Base-by-base conservation (phyloP, 2,329 filamentous ascomycete genomes). In the Xylariaceae sp. region DNA sequence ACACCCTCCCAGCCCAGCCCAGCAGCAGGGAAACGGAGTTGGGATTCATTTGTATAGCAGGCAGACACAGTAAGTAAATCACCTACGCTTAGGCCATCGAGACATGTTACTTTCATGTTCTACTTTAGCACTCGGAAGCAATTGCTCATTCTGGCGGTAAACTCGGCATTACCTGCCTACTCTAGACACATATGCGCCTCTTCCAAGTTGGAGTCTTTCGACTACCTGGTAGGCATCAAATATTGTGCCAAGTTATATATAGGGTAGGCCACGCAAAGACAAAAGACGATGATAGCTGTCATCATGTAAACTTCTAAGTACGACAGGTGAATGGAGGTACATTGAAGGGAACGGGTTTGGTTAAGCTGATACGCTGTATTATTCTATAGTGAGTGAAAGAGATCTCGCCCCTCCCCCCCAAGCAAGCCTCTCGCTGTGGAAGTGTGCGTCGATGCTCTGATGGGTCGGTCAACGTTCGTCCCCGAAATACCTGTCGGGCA, bases 401-500 rank as follows among this genome's bases (percentile, higher is more conserved):
- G 6, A 6, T 19, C n/a, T 32, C 27, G 51, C 32, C 9, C 4
- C 6, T 9, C 30, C 9, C 26, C 26, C 19, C 34, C 31, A 40
- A 43, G 32, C 6, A 45, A 31, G 42, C 7, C 26, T 29, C 27
- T 30, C 5, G 19, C 12, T n/a, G 8, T 34, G 8, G 32, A 46
- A 58, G 19, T 19, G 19, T 19, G 19, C 47, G 50, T 39, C 39
- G 35, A 4, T 39, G 32, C 35, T 34, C 48, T 51, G 42, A 30
- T 12, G 31, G 42, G 8, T 49, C 44, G 31, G n/a, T 55, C 26
- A 60, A 31, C 41, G 50, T 49, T 56, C 51, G n/a, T 83, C 79
- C 29, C 76, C 80, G 64, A 83, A 79, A 71, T 87, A 92, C 51
- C 85, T 78, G 62, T 87, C 85, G 2, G 87, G 85, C 68, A 91